Percentiles rank a stretch among this genome's conserved stretches.
Evolutionary conservation across 176 grass and related monocot species (phyloP).

Genomic region (Tuctoria greenei): DNA sequence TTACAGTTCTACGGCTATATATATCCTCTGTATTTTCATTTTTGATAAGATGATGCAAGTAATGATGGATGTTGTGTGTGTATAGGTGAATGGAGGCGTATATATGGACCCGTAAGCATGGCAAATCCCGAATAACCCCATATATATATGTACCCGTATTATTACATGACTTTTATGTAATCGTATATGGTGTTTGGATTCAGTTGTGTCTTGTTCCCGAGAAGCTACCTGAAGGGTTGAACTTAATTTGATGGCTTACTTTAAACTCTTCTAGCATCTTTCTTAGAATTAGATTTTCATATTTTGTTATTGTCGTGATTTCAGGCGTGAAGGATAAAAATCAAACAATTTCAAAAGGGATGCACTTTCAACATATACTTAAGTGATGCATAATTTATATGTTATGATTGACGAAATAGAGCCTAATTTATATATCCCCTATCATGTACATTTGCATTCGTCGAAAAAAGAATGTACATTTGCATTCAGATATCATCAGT

Average conservation of each 20-base stretch:
- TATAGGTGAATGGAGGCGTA: neutral
- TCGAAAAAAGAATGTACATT: no score
- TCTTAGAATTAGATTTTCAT: neutral
- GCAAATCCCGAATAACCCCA: no score
- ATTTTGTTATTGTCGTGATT: neutral
- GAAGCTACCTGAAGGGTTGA: neutral
- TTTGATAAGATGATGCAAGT: neutral
- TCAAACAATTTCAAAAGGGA: neutral
- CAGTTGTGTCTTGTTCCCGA: neutral
- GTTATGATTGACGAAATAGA: neutral
- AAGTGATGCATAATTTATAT: neutral
- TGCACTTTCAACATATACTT: neutral
- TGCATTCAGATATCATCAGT: neutral
- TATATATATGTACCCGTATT: neutral
- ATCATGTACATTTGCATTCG: neutral
- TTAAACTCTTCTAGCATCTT: neutral
- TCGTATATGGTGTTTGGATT: neutral
- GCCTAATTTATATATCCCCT: neutral
- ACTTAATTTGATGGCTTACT: neutral
- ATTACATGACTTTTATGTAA: neutral
- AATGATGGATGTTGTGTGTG: neutral
- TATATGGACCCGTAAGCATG: no score
- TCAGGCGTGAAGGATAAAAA: neutral
- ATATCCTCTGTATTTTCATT: neutral
- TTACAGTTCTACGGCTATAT: neutral